These are phyloP conservation scores for Arxiozyma slooffiae DNA, from an alignment of 1,139 yeast genomes.

Conservation along the genomic window DNA sequence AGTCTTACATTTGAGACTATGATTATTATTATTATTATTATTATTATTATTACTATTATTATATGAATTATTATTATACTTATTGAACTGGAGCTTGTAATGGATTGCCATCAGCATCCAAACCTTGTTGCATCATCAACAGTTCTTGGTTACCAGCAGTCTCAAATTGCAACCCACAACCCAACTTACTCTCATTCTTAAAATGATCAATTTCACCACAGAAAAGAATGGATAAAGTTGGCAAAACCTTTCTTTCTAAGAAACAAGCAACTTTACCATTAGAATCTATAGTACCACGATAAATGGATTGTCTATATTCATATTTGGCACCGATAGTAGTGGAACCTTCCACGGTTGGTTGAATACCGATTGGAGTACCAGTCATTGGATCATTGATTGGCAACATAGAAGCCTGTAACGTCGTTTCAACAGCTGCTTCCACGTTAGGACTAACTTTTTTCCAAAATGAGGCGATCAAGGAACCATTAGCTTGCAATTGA, in stretches of 20 bases:
- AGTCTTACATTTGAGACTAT: too few relatives aligned
- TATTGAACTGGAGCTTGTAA: slow-evolving; percentile 39
- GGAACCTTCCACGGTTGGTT: slow-evolving; percentile 79
- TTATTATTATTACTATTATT: too few relatives aligned
- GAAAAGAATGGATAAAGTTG: slow-evolving; percentile 80
- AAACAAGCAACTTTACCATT: slow-evolving; percentile 84
- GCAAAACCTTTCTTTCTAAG: slow-evolving; percentile 87
- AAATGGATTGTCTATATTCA: slow-evolving; percentile 92
- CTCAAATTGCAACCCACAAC: slow-evolving; percentile 92
- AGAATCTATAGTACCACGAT: slow-evolving; percentile 91
- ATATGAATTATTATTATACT: too few relatives aligned
- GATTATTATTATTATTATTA: too few relatives aligned
- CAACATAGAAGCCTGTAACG: slow-evolving; percentile 65
- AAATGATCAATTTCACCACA: slow-evolving; percentile 91
- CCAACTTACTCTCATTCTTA: slow-evolving; percentile 74
- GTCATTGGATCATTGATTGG: slow-evolving; percentile 74
- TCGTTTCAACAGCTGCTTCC: slow-evolving; percentile 95
- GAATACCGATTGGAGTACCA: slow-evolving; percentile 72
- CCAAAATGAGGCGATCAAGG: slow-evolving; percentile 84
- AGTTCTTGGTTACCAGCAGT: slow-evolving; percentile 89
- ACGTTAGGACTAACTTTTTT: slow-evolving; percentile 84
- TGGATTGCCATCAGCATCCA: slow-evolving; percentile 79
- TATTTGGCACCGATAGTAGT: slow-evolving; percentile 96
- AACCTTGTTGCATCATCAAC: slow-evolving; percentile 65
- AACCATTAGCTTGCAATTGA: slow-evolving; percentile 89